Conservation (phyloP, 331 rosid species). For the Rhamnella rubrinervis region DNA sequence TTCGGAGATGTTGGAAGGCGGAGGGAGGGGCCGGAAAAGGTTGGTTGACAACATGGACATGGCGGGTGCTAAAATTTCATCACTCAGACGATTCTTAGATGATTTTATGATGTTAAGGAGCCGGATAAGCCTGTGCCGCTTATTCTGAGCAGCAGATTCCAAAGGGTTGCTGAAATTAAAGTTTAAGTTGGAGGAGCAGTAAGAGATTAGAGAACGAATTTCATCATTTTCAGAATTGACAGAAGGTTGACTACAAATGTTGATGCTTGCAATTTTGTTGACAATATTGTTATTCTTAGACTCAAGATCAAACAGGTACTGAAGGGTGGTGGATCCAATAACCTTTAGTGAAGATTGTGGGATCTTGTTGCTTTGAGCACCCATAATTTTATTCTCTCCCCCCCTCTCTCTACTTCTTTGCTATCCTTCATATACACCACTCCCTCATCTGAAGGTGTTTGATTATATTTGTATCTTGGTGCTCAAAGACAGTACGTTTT, state of each 20-base stretch:
- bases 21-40: slow-evolving; percentile 79
- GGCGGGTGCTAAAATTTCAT: slow-evolving; percentile 38
- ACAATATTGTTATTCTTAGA: not conserved
- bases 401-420: not conserved
- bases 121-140: slow-evolving; percentile 52
- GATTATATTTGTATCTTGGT: slow-evolving; percentile 13
- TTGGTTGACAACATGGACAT: slow-evolving; percentile 52
- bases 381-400: slow-evolving; percentile 28
- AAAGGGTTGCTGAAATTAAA: slow-evolving; percentile 43
- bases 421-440: not conserved
- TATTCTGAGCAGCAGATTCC: slow-evolving; percentile 57
- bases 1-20: slow-evolving; percentile 35
- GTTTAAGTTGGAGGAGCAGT: slow-evolving; percentile 44
- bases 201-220: slow-evolving; percentile 44
- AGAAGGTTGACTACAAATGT: slow-evolving; percentile 21
- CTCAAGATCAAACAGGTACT: slow-evolving; percentile 46
- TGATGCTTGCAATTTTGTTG: not conserved
- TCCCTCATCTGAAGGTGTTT: not conserved
- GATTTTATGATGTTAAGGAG: slow-evolving; percentile 51
- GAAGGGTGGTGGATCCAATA: slow-evolving; percentile 40
- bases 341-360: slow-evolving; percentile 22
- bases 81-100: slow-evolving; percentile 44
- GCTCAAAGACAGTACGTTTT: slow-evolving; percentile 9
- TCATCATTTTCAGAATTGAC: slow-evolving; percentile 52
- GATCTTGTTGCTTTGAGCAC: slow-evolving; percentile 29